Evolutionary conservation across 164 flowering plant genomes (phyloP), one percentile per base, ranked within the genome.

Genomic region (Sedum album): DNA sequence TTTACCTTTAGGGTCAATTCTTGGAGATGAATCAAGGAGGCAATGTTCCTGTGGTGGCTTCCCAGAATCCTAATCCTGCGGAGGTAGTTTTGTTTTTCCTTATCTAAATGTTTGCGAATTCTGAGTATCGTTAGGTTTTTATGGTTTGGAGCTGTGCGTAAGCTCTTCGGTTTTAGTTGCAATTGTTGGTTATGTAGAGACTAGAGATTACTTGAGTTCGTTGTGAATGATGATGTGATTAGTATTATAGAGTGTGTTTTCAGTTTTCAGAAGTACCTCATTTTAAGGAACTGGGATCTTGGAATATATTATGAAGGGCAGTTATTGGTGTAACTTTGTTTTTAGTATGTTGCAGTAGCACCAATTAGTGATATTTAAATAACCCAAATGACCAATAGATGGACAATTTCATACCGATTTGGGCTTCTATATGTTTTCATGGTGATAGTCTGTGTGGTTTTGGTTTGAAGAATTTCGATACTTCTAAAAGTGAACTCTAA

Each of bases 1-100:
- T 9, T 21, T 25, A 9, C 31, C 2, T 10, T 1, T 57, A 57
- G 62, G 62, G 31, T 28, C 6, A 17, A 13, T 28, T 14, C 6
- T 53, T 57, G 62, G 33, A 28, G 62, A 57, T 57, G 62, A 57
- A 57, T 57, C 62, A 57, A 57, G 62, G 62, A 57, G 62, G 62
- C 31, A 57, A 57, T 57, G 62, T 57, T 26, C 33, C 31, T 14
- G 33, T 10, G 5, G 33, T 30, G 62, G 33, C 62, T 28, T 57
- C 62, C 62, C 31, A 26, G 33, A 57, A 28, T 57, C 62, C 33
- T 57, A 57, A 28, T 57, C 62, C 31, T 28, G 62, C 6, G 31
- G 33, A 26, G 62, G 62, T 57, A 57, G 18, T 26, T 57, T 4
- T 30, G 15, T 57, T 57, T 57, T 26, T 57, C 1, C 17, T 57